Conservation (phyloP, 2,329 filamentous ascomycete species). For the Pseudogymnoascus sp. region DNA sequence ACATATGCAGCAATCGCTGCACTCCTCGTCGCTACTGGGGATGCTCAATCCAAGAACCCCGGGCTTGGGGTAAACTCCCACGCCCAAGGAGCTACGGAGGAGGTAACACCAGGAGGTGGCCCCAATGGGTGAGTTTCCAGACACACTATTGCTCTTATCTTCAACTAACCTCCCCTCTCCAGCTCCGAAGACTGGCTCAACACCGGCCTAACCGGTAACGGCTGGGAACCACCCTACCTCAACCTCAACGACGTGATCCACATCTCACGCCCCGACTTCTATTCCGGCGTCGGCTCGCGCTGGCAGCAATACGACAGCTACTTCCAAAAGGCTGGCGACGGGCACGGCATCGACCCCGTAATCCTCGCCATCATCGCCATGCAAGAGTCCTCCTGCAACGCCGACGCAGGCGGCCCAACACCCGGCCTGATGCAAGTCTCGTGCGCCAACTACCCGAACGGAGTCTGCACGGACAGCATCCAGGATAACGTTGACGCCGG, state of each 20-base stretch:
- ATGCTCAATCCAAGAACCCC: not conserved
- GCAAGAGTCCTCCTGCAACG: constrained; percentile 34
- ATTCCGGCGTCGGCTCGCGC: constrained; percentile 22
- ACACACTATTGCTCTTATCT: too few species aligned
- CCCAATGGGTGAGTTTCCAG: constrained; percentile 18
- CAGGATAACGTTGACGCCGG: constrained; percentile 33
- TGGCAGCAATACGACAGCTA: constrained; percentile 31
- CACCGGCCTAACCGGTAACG: constrained; percentile 24
- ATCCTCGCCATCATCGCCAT: constrained; percentile 33
- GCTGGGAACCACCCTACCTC: constrained; percentile 32
- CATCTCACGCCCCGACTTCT: constrained; percentile 26
- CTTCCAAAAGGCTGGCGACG: constrained; percentile 28
- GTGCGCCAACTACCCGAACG: constrained; percentile 32
- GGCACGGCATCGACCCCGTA: constrained; percentile 31
- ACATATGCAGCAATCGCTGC: not conserved
- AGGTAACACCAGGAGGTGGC: constrained; percentile 15
- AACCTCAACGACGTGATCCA: constrained; percentile 26
- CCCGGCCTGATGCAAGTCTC: constrained; percentile 33
- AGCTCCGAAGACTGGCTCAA: constrained; percentile 30
- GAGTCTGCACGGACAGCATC: constrained; percentile 29
- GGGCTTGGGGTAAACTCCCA: constrained; percentile 10
- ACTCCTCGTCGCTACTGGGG: constrained; percentile 4
- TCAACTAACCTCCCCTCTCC: constrained; percentile 13
- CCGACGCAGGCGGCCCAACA: constrained; percentile 29
- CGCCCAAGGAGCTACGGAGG: constrained; percentile 15